These are phyloP conservation scores for Pelargonium fulgidum DNA, from an alignment of 441 rosid genomes.

Conservation along the genomic window DNA sequence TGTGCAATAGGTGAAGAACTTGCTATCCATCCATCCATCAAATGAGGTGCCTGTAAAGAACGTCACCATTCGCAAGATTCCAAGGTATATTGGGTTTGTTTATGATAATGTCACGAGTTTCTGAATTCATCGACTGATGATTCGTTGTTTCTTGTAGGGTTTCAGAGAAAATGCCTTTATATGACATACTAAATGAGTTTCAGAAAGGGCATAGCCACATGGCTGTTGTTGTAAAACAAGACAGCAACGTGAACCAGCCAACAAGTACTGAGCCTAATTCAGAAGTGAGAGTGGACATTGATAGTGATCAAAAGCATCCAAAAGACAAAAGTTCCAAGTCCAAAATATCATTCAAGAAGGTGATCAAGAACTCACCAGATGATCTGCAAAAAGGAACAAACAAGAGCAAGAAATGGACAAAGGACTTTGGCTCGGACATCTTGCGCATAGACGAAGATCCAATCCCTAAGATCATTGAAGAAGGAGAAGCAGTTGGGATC, in stretches of 20 bases:
- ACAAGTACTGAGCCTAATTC: too few relatives aligned
- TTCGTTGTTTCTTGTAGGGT: not conserved
- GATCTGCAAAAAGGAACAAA: constrained; percentile 31
- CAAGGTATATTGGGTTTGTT: constrained; percentile 43
- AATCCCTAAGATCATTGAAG: constrained; percentile 61
- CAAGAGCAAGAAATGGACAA: constrained; percentile 73
- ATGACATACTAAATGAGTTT: constrained; percentile 73
- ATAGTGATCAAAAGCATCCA: constrained; percentile 39
- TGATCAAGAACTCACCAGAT: constrained; percentile 51
- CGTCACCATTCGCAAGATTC: constrained; percentile 81
- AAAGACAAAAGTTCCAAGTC: constrained; percentile 46
- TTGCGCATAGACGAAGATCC: constrained; percentile 54
- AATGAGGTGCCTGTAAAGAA: constrained; percentile 72
- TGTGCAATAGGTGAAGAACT: constrained; percentile 56
- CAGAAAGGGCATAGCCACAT: constrained; percentile 81
- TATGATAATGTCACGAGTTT: too few relatives aligned
- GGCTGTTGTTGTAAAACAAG: constrained; percentile 58
- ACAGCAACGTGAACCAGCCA: constrained; percentile 20
- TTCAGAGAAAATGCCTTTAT: constrained; percentile 41
- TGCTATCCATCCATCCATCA: constrained; percentile 78
- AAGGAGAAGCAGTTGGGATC: constrained; percentile 80
- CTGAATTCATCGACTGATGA: too few relatives aligned
- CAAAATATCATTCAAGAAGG: too few relatives aligned
- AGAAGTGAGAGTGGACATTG: constrained; percentile 58
- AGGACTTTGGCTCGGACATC: constrained; percentile 60